Evolutionary conservation across 805 yeast species (phyloP).

Genomic region (Zygosaccharomyces kombuchaensis): DNA sequence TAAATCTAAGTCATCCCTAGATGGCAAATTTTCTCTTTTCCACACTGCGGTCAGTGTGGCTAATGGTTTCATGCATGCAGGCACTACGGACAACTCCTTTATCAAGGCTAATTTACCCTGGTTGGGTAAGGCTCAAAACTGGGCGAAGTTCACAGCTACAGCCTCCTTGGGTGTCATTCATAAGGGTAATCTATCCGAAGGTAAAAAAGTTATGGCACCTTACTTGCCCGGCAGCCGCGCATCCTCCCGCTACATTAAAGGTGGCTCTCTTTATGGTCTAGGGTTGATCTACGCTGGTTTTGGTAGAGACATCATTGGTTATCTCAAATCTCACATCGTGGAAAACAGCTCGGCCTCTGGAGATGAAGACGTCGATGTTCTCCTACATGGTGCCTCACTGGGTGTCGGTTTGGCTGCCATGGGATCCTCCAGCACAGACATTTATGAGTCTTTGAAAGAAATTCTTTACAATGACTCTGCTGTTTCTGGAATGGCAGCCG

Average conservation of each 20-base stretch:
- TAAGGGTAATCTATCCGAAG: slow-evolving; percentile 89
- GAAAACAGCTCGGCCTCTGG: slow-evolving; percentile 59
- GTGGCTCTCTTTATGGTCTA: slow-evolving; percentile 90
- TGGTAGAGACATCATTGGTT: slow-evolving; percentile 80
- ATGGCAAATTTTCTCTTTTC: slow-evolving; percentile 88
- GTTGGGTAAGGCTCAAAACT: slow-evolving; percentile 95
- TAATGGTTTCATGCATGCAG: slow-evolving; percentile 92
- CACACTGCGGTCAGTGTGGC: slow-evolving; percentile 95
- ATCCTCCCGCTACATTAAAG: slow-evolving; percentile 82
- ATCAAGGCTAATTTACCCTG: slow-evolving; percentile 88
- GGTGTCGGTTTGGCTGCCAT: slow-evolving; percentile 97
- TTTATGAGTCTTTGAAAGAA: slow-evolving; percentile 77
- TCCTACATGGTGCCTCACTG: slow-evolving; percentile 91
- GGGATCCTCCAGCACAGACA: slow-evolving; percentile 72
- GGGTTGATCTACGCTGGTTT: slow-evolving; percentile 96
- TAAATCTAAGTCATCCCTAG: slow-evolving; percentile 74
- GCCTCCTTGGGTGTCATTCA: slow-evolving; percentile 98
- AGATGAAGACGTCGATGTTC: slow-evolving; percentile 68
- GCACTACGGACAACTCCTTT: slow-evolving; percentile 92
- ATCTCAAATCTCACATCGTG: slow-evolving; percentile 65
- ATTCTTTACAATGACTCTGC: slow-evolving; percentile 89
- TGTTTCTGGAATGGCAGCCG: slow-evolving; percentile 93
- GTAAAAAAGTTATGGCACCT: slow-evolving; percentile 79
- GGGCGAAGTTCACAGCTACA: slow-evolving; percentile 97
- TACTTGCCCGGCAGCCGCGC: slow-evolving; percentile 74